Conservation (phyloP, 73 alveolate genomes). For the Paramecium primaurelia region DNA sequence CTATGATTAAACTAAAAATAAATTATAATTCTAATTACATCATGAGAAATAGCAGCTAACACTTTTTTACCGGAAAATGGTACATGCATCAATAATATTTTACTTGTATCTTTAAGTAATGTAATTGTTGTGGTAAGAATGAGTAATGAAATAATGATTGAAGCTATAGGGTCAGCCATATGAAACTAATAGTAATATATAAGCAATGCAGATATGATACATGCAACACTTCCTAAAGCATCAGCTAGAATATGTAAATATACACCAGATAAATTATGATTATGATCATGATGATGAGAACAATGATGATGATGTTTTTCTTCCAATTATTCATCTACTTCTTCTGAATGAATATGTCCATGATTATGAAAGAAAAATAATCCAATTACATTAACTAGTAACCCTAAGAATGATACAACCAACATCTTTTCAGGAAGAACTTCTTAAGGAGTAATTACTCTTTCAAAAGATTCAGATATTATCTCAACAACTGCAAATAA, state of each 20-base stretch:
- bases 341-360: constrained; percentile 76
- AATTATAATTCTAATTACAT: neutral
- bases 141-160: constrained; percentile 91
- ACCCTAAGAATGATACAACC: constrained; percentile 91
- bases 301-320: constrained; percentile 56
- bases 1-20: neutral
- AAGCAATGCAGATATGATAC: constrained; percentile 85
- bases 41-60: neutral
- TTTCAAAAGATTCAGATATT: constrained; percentile 91
- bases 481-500: constrained; percentile 92
- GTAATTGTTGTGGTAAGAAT: constrained; percentile 88
- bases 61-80: neutral
- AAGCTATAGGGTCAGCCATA: constrained; percentile 97
- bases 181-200: constrained; percentile 84
- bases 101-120: constrained; percentile 76
- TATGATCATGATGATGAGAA: constrained; percentile 61
- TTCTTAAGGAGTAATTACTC: constrained; percentile 88
- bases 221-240: constrained; percentile 98
- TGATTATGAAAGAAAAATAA: constrained; percentile 94
- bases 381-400: constrained; percentile 92
- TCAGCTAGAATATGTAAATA: constrained; percentile 97
- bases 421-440: constrained; percentile 88
- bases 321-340: constrained; percentile 50
- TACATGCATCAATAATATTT: constrained; percentile 60
- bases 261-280: constrained; percentile 82